Percentiles rank a stretch among this genome's conserved stretches.
Conservation (phyloP, 371 early-diverging fungal species). For the Mucor circinelloides region DNA sequence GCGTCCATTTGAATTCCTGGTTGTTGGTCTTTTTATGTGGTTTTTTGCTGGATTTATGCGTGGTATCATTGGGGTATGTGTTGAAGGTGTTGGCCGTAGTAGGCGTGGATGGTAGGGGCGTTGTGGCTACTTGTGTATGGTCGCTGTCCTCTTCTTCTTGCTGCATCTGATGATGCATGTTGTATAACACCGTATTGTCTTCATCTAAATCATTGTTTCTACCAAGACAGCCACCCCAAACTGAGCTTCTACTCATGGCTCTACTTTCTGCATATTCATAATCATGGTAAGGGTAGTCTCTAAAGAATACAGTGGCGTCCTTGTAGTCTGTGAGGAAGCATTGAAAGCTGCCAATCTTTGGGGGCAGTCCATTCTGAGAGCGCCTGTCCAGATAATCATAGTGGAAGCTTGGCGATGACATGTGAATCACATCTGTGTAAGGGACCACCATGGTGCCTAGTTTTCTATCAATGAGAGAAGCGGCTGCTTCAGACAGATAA, state of each 20-base stretch:
- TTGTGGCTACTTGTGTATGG: conserved; percentile 17
- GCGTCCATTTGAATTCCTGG: conserved; percentile 63
- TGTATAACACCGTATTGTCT: conserved; percentile 7
- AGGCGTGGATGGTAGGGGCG: neutral
- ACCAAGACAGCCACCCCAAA: conserved; percentile 44
- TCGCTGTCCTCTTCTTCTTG: conserved; percentile 19
- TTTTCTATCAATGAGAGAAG: conserved; percentile 77
- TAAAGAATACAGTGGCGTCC: conserved; percentile 82
- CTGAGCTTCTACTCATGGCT: conserved; percentile 18
- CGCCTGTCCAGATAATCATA: conserved; percentile 67
- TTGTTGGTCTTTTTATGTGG: conserved; percentile 1
- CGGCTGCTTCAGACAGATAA: conserved; percentile 87
- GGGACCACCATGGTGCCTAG: conserved; percentile 84
- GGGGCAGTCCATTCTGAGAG: conserved; percentile 50
- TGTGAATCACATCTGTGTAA: conserved; percentile 75
- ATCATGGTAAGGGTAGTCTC: conserved; percentile 61
- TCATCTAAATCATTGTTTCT: conserved; percentile 20
- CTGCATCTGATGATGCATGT: neutral
- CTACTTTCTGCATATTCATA: conserved; percentile 6
- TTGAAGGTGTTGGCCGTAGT: neutral
- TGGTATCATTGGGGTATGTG: neutral
- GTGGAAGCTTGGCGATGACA: conserved; percentile 79
- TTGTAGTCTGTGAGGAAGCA: conserved; percentile 80
- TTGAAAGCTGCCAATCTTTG: conserved; percentile 88
- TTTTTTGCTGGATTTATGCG: neutral